Evolutionary conservation across 2,329 filamentous ascomycete species (phyloP).

Genomic region (Fusarium subtropicale): DNA sequence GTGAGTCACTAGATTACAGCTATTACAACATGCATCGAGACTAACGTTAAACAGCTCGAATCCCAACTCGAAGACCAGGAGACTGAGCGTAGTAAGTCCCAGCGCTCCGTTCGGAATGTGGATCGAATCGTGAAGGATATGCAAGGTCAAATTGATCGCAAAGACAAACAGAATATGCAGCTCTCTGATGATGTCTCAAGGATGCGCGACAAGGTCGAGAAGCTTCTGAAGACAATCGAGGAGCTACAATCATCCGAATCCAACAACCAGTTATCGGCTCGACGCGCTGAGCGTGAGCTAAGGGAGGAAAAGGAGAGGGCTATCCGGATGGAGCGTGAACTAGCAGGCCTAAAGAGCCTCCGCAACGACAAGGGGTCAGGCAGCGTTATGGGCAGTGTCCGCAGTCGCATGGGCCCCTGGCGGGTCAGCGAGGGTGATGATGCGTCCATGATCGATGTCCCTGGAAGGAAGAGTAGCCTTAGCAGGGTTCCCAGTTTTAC

Average conservation of each 20-base stretch:
- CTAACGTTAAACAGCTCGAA: constrained; percentile 74
- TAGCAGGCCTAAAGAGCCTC: constrained; percentile 85
- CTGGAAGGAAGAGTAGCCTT: constrained; percentile 74
- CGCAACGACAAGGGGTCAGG: constrained; percentile 69
- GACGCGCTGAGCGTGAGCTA: constrained; percentile 89
- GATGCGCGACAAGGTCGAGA: constrained; percentile 89
- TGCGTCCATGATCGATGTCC: constrained; percentile 62
- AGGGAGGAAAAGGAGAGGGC: constrained; percentile 88
- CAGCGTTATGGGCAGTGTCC: constrained; percentile 61
- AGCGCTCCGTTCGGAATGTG: constrained; percentile 89
- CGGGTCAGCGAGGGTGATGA: constrained; percentile 57
- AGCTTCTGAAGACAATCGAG: constrained; percentile 90
- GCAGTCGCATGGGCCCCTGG: constrained; percentile 52
- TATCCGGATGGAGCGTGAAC: constrained; percentile 84
- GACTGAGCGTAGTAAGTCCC: constrained; percentile 79
- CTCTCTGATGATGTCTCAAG: constrained; percentile 86
- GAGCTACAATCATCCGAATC: constrained; percentile 92
- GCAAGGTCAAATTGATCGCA: constrained; percentile 90
- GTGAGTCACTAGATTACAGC: constrained; percentile 63
- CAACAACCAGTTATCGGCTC: constrained; percentile 80
- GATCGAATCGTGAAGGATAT: constrained; percentile 95
- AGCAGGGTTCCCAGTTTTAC: constrained; percentile 74
- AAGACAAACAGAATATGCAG: constrained; percentile 86
- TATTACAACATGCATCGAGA: constrained; percentile 14
- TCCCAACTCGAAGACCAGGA: constrained; percentile 86